Evolutionary conservation across 805 yeast species (phyloP), one percentile per base, ranked within the genome.

Genomic region (Lachancea lanzarotensis): DNA sequence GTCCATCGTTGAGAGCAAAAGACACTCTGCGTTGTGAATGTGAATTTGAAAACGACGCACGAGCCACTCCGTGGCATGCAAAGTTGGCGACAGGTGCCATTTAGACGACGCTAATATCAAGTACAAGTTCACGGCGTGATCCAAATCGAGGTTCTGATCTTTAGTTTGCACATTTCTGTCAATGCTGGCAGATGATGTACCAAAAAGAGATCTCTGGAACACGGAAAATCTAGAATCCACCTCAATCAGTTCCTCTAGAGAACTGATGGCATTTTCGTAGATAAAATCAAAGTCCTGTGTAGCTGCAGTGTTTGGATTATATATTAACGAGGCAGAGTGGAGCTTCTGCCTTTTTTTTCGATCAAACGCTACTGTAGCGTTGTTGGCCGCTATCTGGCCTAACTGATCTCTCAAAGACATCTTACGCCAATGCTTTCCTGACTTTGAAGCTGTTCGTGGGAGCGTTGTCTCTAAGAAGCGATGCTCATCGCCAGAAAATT

Each of bases 61-160:
- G 19, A 90, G 78, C 98, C 98, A 93, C 69, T 93, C 98, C 11
- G 88, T 72, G 4, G 96, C 91, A 54, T 82, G 81, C 40, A 87
- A 57, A 2, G 96, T 75, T 19, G 95, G 86, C 18, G 80, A 74
- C 43, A 89, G 67, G 51, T 79, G 75, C 75, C 91, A 79, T 62
- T 81, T 81, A 2, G 95, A 87, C 3, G 95, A 81, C 9, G 81
- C 71, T 52, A 91, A 70, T 47, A 82, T 73, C 48, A 93, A 67
- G 59, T 86, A 91, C 11, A 81, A 81, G 48, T 78, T 77, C 42
- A 91, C 76, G 26, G 93, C 90, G 46, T 73, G 74, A 57, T 89
- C 81, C 47, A 95, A 69, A 52, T 80, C 80, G n/a, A 72, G 77
- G 47, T 82, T 75, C 54, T 84, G 88, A 45, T 91, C 96, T 45